A percentile compares a stretch with the other conserved stretches of the same genome.
These are phyloP conservation scores for Albatrellus ellisii DNA, from an alignment of 768 basidiomycete genomes.

Conservation along the genomic window DNA sequence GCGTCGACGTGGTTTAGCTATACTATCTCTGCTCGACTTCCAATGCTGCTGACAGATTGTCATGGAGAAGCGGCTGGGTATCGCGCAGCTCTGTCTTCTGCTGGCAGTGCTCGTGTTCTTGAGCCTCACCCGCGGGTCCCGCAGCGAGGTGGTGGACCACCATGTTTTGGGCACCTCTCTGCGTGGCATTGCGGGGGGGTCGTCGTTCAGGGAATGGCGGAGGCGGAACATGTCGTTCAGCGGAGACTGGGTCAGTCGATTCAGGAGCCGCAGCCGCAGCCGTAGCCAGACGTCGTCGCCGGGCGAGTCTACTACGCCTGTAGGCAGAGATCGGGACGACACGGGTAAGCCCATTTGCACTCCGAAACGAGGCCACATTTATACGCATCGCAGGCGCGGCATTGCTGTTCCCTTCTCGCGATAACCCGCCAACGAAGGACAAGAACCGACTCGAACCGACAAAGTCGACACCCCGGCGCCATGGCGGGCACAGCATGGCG, in stretches of 20 bases:
- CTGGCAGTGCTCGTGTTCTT: conserved; percentile 80
- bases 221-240: conserved; percentile 42
- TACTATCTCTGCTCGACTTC: neutral
- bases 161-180: too few species aligned
- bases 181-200: conserved; percentile 3
- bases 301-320: conserved; percentile 1
- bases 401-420: neutral
- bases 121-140: conserved; percentile 68
- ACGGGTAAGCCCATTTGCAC: too few species aligned
- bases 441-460: conserved; percentile 11
- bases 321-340: neutral
- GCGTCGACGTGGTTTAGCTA: conserved; percentile 7
- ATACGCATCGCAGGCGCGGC: conserved; percentile 6
- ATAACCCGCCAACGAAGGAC: neutral
- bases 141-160: conserved; percentile 18
- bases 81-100: conserved; percentile 77
- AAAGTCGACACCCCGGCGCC: neutral
- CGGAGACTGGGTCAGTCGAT: conserved; percentile 34
- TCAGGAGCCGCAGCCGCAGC: conserved; percentile 22
- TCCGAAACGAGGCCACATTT: too few species aligned
- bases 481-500: neutral
- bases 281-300: neutral
- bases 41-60: conserved; percentile 37
- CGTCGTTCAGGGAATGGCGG: conserved; percentile 40
- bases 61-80: conserved; percentile 80